These are phyloP conservation scores for Lupinus albus DNA, from an alignment of 306 rosid genomes.

Conservation along the genomic window DNA sequence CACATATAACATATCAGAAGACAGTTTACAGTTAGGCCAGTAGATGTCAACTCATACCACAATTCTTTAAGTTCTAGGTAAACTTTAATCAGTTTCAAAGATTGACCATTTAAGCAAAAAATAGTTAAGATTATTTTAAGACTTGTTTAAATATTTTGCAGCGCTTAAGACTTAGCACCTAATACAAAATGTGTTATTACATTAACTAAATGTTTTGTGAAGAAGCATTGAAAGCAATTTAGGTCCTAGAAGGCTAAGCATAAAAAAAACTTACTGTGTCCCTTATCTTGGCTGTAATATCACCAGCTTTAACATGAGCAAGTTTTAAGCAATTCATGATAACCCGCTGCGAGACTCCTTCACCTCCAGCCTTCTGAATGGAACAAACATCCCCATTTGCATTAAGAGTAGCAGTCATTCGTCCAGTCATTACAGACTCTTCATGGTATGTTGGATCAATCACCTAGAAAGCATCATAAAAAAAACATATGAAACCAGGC, in stretches of 20 bases:
- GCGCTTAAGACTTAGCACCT: slow-evolving; percentile 14
- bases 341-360: slow-evolving; percentile 62
- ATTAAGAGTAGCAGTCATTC: slow-evolving; percentile 88
- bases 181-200: slow-evolving; percentile 23
- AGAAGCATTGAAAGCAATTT: slow-evolving; percentile 15
- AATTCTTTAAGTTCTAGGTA: slow-evolving; percentile 1
- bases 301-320: slow-evolving; percentile 82
- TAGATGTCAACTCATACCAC: slow-evolving; percentile 4
- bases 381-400: slow-evolving; percentile 86
- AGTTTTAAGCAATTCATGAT: slow-evolving; percentile 83
- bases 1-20: neutral
- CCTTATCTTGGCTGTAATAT: slow-evolving; percentile 72
- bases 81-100: neutral
- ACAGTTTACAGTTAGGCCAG: neutral
- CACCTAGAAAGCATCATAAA: slow-evolving; percentile 52
- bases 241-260: neutral
- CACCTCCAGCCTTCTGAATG: slow-evolving; percentile 92
- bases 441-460: slow-evolving; percentile 88
- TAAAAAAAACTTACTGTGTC: slow-evolving; percentile 63
- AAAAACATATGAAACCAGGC: slow-evolving; percentile 33
- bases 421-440: slow-evolving; percentile 88
- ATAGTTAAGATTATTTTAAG: neutral
- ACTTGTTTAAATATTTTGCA: neutral
- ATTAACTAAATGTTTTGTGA: slow-evolving; percentile 1
- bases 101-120: neutral